Evolutionary conservation across 1,284 basidiomycete genomes (phyloP), one percentile per base, ranked within the genome.

Genomic region (Trametes hirsuta): DNA sequence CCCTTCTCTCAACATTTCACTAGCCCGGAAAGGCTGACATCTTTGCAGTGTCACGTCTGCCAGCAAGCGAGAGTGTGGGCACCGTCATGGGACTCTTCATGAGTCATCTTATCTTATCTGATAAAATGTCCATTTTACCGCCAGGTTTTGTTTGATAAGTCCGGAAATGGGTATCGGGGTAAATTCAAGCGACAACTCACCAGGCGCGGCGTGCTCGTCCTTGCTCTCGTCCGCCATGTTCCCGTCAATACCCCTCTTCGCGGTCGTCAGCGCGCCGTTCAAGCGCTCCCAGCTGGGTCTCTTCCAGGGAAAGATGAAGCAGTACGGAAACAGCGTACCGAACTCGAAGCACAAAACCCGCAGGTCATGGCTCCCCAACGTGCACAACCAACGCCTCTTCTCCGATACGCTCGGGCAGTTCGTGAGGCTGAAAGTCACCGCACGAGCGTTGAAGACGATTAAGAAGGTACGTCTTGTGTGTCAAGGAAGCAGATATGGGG

Each of bases 301-400:
- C 1, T 94, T 91, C 72, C 91, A 93, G 59, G 91, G 91, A 15
- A 89, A 88, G 71, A 84, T 78, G 52, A 91, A 88, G 64, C 88
- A 86, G 67, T 88, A 86, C 66, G 95, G 95, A 40, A 95, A 97
- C 82, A 95, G 90, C 71, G 92, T 96, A 53, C 94, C 95, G 0
- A 91, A 93, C 75, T 97, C 94, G 22, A 88, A 92, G 72, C 85
- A 90, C 74, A 96, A 96, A 78, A 96, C 95, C n/a, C 88, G 92
- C 51, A 80, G 95, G 46, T 85, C 86, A 46, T 97, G 95, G 95
- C 78, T 93, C 25, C 93, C 95, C 24, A 97, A 97, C 75, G 81
- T 93, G 18, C 91, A 94, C 66, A 77, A 78, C 59, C 93, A 93
- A 72, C 83, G 85, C 2, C 68, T 94, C 47, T 82, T 77, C 64